Conservation (phyloP, 148 eudicot species). For the Arbutus unedo region DNA sequence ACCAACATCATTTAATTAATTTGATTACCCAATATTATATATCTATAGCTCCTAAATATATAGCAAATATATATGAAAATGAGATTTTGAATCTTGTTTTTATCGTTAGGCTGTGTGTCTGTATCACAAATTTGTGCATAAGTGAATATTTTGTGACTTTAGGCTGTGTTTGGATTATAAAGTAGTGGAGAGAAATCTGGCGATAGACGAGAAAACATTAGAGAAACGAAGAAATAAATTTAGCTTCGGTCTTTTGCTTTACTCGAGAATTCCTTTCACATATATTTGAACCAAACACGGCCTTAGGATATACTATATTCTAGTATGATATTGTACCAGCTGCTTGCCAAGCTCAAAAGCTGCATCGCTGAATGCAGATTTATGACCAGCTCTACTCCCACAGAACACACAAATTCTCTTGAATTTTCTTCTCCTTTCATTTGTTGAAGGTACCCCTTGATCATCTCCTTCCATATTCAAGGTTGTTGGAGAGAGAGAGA, state of each 20-base stretch:
- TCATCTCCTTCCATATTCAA: constrained; percentile 36
- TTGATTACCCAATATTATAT: not conserved
- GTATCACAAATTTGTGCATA: too few relatives aligned
- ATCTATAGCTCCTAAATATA: not conserved
- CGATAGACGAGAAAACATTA: not conserved
- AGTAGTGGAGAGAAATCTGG: not conserved
- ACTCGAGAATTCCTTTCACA: not conserved
- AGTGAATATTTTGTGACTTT: not conserved
- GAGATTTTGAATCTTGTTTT: not conserved
- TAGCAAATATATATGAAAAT: not conserved
- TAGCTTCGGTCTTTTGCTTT: not conserved
- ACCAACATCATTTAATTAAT: not conserved
- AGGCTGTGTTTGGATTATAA: not conserved
- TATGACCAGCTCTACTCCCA: constrained; percentile 68
- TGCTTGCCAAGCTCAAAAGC: constrained; percentile 64
- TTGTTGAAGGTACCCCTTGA: constrained; percentile 13
- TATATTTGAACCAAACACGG: not conserved
- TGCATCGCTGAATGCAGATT: constrained; percentile 58
- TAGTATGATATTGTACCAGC: constrained; percentile 36
- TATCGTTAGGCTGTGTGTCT: not conserved
- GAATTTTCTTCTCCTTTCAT: constrained; percentile 34
- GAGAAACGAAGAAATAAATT: not conserved
- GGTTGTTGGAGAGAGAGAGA: not conserved
- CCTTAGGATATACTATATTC: not conserved
- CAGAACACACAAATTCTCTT: constrained; percentile 69